Conservation (phyloP, 352 stramenopile genomes). For the Phytophthora pini region DNA sequence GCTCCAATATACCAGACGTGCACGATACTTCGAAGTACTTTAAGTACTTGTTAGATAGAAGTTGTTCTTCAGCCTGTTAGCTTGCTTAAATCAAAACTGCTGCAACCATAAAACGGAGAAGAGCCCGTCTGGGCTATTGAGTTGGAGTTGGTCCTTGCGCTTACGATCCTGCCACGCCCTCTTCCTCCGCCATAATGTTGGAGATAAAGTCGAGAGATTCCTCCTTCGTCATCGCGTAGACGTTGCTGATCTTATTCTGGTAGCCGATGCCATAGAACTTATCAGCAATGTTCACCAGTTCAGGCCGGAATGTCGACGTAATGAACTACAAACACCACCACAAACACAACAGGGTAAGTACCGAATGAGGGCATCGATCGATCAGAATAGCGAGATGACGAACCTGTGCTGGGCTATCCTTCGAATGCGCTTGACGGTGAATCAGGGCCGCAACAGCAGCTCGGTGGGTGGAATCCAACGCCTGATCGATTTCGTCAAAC, state of each 20-base stretch:
- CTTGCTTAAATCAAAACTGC: conserved; percentile 25
- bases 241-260: conserved; percentile 98
- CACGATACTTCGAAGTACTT: too few relatives aligned
- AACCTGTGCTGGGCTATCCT: conserved; percentile 96
- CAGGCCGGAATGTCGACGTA: conserved; percentile 99
- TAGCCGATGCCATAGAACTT: conserved; percentile 98
- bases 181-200: conserved; percentile 91
- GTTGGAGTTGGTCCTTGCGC: neutral
- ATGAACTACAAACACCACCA: conserved; percentile 87
- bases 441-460: conserved; percentile 97
- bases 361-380: neutral
- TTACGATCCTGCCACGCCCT: conserved; percentile 60
- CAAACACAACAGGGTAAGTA: conserved; percentile 12
- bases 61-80: conserved; percentile 5
- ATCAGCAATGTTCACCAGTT: conserved; percentile 97
- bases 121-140: neutral
- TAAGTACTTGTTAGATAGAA: conserved; percentile 24
- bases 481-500: conserved; percentile 99
- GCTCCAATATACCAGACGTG: neutral
- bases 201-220: conserved; percentile 98
- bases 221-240: conserved; percentile 95
- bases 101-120: conserved; percentile 19
- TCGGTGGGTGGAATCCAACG: conserved; percentile 99
- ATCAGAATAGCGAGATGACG: conserved; percentile 9
- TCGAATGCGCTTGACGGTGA: conserved; percentile 94